Base-by-base conservation (phyloP, 2,329 filamentous ascomycete genomes). In the Fusarium musae region DNA sequence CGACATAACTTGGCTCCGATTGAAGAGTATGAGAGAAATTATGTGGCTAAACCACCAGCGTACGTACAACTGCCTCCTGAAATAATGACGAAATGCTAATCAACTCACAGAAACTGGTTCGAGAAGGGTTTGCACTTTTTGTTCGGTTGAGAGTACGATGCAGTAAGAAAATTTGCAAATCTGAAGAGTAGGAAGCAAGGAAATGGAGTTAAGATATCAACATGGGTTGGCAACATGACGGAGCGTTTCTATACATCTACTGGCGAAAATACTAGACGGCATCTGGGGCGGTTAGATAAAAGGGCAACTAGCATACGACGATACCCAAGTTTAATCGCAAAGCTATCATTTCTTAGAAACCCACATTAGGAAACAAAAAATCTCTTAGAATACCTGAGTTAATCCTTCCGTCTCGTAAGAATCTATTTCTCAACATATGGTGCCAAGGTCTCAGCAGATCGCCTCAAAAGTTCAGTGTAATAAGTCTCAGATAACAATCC, bases 401-500 rank as follows among this genome's bases (percentile, higher is more conserved):
- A n/a, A 16, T 34, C 42, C 39, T 37, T 23, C 23, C 23, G 23
- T 23, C 23, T 23, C 23, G 23, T 23, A 23, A 23, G 23, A 23
- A 23, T 23, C 23, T 23, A 34, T 34, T 52, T 47, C 13, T 54
- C 4, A 5, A 74, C 7, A 26, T 69, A 71, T 4, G 52, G 63
- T 5, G 44, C 6, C 28, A 75, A 26, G 4, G 72, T 66, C 54
- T 69, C 47, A 0, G 70, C 70, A 23, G 72, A 73, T 37, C 53
- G 44, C 9, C 28, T 43, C 43, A 73, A 37, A 17, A 75, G 59
- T 2, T 58, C 52, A 0, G 66, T 69, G 4, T 75, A 75, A 23
- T 75, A 75, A 7, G 8, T 28, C 7, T 69, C 63, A 6, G 73
- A 75, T 0, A 75, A 5, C 10, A 73, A 15, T 0, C 63, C 72